phyloP scores from a whole-genome alignment of 441 rosid species.

The Sinapis alba region DNA sequence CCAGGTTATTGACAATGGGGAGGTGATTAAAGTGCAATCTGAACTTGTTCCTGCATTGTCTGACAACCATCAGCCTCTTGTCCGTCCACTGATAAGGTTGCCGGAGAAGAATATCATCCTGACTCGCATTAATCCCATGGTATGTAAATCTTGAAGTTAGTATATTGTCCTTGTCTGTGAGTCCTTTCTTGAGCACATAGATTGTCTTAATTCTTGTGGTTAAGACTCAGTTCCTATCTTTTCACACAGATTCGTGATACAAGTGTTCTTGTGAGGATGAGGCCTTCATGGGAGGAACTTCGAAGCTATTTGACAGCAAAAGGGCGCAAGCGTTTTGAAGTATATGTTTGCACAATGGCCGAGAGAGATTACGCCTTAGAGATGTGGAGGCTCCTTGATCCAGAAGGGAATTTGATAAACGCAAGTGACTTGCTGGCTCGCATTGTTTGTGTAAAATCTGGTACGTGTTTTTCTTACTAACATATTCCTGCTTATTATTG shows the following conservation, averaged over 20 bases:
- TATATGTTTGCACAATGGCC: slow-evolving; percentile 99
- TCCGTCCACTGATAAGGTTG: slow-evolving; percentile 85
- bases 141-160: slow-evolving; percentile 39
- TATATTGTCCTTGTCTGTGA: slow-evolving; percentile 7
- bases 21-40: slow-evolving; percentile 68
- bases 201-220: slow-evolving; percentile 2
- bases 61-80: slow-evolving; percentile 72
- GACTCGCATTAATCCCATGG: slow-evolving; percentile 96
- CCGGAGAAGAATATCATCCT: slow-evolving; percentile 83
- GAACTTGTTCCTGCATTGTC: slow-evolving; percentile 86
- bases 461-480: slow-evolving; percentile 41
- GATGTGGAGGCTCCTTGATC: slow-evolving; percentile 99
- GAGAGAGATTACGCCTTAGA: slow-evolving; percentile 98
- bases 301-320: slow-evolving; percentile 92
- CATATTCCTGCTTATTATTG: slow-evolving; percentile 18
- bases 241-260: slow-evolving; percentile 83
- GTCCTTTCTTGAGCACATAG: too few species aligned
- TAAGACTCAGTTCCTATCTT: not conserved
- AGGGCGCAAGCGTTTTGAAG: slow-evolving; percentile 99
- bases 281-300: slow-evolving; percentile 99
- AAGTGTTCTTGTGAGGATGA: slow-evolving; percentile 98
- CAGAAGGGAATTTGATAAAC: slow-evolving; percentile 88
- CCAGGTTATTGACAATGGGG: slow-evolving; percentile 88
- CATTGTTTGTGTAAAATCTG: slow-evolving; percentile 95
- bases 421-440: slow-evolving; percentile 77